Base-by-base conservation (phyloP, 441 rosid species). In the Kokia cookei region DNA sequence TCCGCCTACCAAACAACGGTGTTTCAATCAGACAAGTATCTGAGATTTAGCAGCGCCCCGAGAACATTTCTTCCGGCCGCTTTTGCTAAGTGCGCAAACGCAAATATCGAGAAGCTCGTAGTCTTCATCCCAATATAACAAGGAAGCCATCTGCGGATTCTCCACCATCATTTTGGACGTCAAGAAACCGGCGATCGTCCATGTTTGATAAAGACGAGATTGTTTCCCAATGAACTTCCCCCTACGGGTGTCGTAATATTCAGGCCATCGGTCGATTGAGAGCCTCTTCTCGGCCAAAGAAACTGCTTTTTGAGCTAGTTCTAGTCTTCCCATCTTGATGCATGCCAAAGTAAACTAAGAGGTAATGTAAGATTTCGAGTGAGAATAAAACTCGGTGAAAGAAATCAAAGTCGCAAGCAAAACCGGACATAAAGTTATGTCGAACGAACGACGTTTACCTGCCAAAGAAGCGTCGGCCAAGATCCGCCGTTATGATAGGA, bases 381-480 rank as follows among this genome's bases (percentile, higher is more conserved):
- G 29, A 71, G 26, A 62, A 48, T 60, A 37, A 66, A 48, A 66
- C 48, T 51, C 43, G 26, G 4, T 45, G 70, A 65, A 45, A 24
- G 2, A 24, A 65, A 22, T 66, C 22, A 24, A 29, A 60, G 35
- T 59, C 26, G 17, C 55, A 45, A 54, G 24, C 22, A 45, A 59
- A 58, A 43, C 13, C 14, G 59, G 7, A 59, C 14, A 58, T 22
- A 24, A 66, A 65, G 22, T 45, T 35, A 22, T 65, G 57, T 17
- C 12, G n/a, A 55, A 65, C 8, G 40, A 35, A 35, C 40, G 40
- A 6, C 8, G 51, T 82, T 75, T 81, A 92, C 98, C 90, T 94
- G 97, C 98, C 98, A 94, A 51, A 94, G 85, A 76, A 94, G 97
- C 3, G 97, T 89, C 24, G 98, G 98, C 98, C 97, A 92, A 69